Evolutionary conservation across 352 stramenopile species (phyloP).

Genomic region (Globisporangium emineosum): DNA sequence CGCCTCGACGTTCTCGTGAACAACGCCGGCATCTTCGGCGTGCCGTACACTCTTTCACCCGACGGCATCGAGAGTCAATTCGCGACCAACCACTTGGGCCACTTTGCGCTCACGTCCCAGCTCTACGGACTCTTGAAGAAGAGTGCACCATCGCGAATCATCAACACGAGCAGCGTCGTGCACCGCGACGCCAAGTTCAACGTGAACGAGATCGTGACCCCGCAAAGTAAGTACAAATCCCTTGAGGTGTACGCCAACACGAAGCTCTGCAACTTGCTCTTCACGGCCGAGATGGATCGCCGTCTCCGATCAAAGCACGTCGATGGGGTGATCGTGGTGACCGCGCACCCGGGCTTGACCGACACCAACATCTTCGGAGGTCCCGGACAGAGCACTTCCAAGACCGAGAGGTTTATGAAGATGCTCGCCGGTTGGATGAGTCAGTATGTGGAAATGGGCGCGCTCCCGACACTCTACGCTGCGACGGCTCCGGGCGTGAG

Average conservation of each 20-base stretch:
- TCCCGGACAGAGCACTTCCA: constrained; percentile 18
- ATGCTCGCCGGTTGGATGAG: constrained; percentile 30
- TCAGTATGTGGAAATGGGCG: constrained; percentile 43
- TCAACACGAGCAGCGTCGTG: constrained; percentile 48
- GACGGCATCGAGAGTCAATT: constrained; percentile 63
- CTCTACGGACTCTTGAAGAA: constrained; percentile 37
- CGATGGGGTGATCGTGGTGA: constrained; percentile 21
- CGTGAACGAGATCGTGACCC: constrained; percentile 33
- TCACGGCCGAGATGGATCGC: constrained; percentile 39
- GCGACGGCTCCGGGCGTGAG: constrained; percentile 26
- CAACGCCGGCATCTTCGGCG: constrained; percentile 25
- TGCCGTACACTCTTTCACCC: constrained; percentile 27
- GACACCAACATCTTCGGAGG: constrained; percentile 26
- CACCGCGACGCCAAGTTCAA: constrained; percentile 37
- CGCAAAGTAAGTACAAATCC: constrained; percentile 31
- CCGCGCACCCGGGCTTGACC: constrained; percentile 35
- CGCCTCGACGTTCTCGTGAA: constrained; percentile 57
- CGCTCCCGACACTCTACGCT: constrained; percentile 40
- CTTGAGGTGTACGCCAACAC: constrained; percentile 38
- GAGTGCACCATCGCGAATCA: constrained; percentile 26
- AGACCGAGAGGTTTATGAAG: constrained; percentile 31
- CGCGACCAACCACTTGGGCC: constrained; percentile 12
- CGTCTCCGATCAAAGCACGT: constrained; percentile 25
- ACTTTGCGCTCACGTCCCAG: constrained; percentile 61
- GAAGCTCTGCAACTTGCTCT: constrained; percentile 54